Conservation (phyloP, 306 rosid species). For the Spatholobus suberectus region DNA sequence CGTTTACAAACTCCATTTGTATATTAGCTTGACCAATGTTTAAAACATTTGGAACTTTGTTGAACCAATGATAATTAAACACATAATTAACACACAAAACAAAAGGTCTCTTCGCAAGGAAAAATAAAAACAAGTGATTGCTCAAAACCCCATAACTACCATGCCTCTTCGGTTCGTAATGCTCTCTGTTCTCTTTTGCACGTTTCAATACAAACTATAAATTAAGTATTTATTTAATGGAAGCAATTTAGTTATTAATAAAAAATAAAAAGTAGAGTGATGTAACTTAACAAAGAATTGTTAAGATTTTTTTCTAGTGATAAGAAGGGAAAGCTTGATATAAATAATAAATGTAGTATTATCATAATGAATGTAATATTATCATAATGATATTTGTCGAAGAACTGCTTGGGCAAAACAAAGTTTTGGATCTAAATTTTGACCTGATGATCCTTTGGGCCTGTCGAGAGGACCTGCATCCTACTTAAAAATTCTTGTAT, state of each 20-base stretch:
- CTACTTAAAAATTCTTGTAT: neutral
- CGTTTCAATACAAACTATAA: neutral
- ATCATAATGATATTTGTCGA: neutral
- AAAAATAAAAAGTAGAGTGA: neutral
- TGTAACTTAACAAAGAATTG: neutral
- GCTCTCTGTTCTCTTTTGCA: neutral
- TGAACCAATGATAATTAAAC: neutral
- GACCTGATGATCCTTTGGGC: neutral
- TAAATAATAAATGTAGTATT: neutral
- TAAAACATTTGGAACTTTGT: neutral
- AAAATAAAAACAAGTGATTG: neutral
- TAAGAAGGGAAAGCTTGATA: neutral
- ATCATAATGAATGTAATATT: neutral
- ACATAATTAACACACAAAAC: neutral
- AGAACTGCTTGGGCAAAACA: neutral
- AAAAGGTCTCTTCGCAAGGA: too few species aligned
- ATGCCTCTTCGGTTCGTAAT: neutral
- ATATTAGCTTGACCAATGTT: too few species aligned
- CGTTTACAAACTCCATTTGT: slow-evolving; percentile 1
- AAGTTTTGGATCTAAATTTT: neutral
- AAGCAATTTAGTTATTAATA: neutral
- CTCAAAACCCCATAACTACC: too few species aligned
- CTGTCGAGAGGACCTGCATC: neutral
- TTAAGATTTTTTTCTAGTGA: neutral
- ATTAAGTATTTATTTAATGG: neutral